Conservation (phyloP, 148 eudicot species). For the Beta vulgaris region DNA sequence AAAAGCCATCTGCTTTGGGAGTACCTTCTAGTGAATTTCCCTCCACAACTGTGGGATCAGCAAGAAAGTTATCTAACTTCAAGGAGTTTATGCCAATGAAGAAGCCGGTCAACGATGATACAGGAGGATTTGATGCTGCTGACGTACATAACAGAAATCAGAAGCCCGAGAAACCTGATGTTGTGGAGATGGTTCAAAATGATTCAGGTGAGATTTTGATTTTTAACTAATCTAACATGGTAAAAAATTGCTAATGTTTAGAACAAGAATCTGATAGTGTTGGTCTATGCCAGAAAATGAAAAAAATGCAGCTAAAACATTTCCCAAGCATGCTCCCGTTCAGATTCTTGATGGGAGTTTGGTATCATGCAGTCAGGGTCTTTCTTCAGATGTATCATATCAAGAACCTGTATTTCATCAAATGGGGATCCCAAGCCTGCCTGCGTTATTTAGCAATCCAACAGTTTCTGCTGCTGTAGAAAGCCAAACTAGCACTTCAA, state of each 20-base stretch:
- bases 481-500: slow-evolving; percentile 45
- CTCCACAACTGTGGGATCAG: slow-evolving; percentile 26
- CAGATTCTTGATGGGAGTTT: slow-evolving; percentile 77
- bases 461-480: slow-evolving; percentile 50
- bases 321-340: slow-evolving; percentile 76
- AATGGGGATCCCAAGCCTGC: slow-evolving; percentile 41
- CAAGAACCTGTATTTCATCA: slow-evolving; percentile 51
- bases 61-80: slow-evolving; percentile 36
- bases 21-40: slow-evolving; percentile 39
- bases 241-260: slow-evolving; percentile 23
- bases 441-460: slow-evolving; percentile 40
- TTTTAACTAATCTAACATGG: slow-evolving; percentile 17
- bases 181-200: slow-evolving; percentile 37
- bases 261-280: slow-evolving; percentile 23
- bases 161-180: slow-evolving; percentile 28
- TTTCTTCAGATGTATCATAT: slow-evolving; percentile 46
- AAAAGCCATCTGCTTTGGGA: slow-evolving; percentile 35
- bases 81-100: slow-evolving; percentile 43
- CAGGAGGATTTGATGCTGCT: slow-evolving; percentile 38
- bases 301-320: slow-evolving; percentile 41
- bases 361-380: slow-evolving; percentile 38
- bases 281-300: slow-evolving; percentile 36
- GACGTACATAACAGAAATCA: slow-evolving; percentile 34
- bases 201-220: slow-evolving; percentile 35
- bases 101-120: slow-evolving; percentile 29